Evolutionary conservation across 2,329 filamentous ascomycete genomes (phyloP), one percentile per base, ranked within the genome.

Genomic region (Tricladium varicosporioides): DNA sequence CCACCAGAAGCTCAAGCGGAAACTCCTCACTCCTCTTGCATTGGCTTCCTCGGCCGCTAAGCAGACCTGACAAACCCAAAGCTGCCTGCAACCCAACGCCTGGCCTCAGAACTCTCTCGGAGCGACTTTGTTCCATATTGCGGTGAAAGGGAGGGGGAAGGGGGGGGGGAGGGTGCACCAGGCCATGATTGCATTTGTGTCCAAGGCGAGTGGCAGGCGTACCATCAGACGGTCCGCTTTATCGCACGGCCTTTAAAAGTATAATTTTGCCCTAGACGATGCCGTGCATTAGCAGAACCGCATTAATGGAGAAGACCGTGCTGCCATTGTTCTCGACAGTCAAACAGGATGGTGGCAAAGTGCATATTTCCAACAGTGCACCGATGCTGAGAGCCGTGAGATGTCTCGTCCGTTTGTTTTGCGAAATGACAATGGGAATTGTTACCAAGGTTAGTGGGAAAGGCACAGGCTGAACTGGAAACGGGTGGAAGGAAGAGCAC

Each of bases 201-300:
- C 22, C 22, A 27, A 27, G 22, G 47, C 40, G 16, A 59, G 45
- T 56, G 53, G 42, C 47, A 56, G 49, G 44, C 49, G 45, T 54
- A 57, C 57, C 47, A 65, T 67, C 61, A 65, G 65, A 67, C 60
- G 65, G 63, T 50, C 51, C 43, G 48, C 53, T 56, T 50, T 42
- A 22, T 56, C 52, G 52, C 53, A 61, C 58, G 54, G 58, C 40
- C 52, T 44, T 22, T 45, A 33, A 53, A 58, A 57, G 46, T 43
- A 32, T 49, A 49, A 31, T 46, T 19, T 14, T 36, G n/a, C 22
- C 32, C 42, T 19, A 36, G 48, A 48, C 27, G 54, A 68, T 68
- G 65, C 60, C 57, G 63, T 69, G 65, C 67, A 68, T 67, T 65
- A 68, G 64, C 56, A 59, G 57, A 47, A 53, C 60, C 62, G 59